These are phyloP conservation scores for Paecilomyces fulvus DNA, from an alignment of 2,329 filamentous ascomycete species.

Conservation along the genomic window DNA sequence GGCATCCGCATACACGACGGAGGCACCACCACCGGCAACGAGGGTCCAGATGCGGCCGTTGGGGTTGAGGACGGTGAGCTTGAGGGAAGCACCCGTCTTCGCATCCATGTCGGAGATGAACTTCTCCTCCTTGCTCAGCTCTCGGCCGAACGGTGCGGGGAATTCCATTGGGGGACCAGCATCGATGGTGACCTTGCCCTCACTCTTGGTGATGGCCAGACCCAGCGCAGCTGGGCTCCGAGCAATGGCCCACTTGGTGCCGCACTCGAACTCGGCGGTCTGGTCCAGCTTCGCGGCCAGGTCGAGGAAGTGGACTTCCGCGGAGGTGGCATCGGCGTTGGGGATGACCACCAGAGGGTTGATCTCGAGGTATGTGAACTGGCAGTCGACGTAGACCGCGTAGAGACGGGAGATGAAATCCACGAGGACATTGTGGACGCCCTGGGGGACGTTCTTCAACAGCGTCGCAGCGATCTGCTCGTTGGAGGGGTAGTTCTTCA, in stretches of 20 bases:
- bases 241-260: slow-evolving; percentile 97
- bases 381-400: slow-evolving; percentile 98
- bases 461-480: slow-evolving; percentile 78
- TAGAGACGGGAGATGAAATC: slow-evolving; percentile 99
- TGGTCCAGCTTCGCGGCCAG: slow-evolving; percentile 98
- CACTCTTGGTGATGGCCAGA: slow-evolving; percentile 57
- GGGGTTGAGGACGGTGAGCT: slow-evolving; percentile 91
- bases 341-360: slow-evolving; percentile 98
- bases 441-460: slow-evolving; percentile 86
- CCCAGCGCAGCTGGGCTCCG: slow-evolving; percentile 84
- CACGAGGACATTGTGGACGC: slow-evolving; percentile 94
- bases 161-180: slow-evolving; percentile 98
- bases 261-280: slow-evolving; percentile 98
- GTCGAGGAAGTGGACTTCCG: slow-evolving; percentile 95
- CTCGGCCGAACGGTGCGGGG: slow-evolving; percentile 96
- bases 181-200: slow-evolving; percentile 82
- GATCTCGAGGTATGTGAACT: slow-evolving; percentile 99
- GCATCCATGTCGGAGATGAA: slow-evolving; percentile 98
- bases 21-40: slow-evolving; percentile 98
- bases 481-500: slow-evolving; percentile 91
- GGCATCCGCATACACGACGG: slow-evolving; percentile 96
- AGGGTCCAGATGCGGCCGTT: slow-evolving; percentile 94
- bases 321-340: slow-evolving; percentile 83
- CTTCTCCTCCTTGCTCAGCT: slow-evolving; percentile 96
- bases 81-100: slow-evolving; percentile 98